Conservation (phyloP, 805 yeast genomes). For the Candida bentonensis region DNA sequence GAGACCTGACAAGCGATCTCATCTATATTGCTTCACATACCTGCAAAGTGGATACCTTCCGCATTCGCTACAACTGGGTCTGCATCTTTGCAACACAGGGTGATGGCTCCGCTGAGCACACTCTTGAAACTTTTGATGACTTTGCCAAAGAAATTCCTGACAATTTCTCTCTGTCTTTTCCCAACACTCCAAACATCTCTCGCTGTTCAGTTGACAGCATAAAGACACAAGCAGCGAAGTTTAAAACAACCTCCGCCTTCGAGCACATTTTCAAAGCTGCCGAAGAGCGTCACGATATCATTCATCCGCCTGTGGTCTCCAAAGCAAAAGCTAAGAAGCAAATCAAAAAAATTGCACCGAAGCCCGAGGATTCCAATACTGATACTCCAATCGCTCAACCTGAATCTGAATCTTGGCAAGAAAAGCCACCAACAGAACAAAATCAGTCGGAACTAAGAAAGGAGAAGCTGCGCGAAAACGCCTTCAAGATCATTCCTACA, state of each 20-base stretch:
- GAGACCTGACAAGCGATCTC: constrained; percentile 8
- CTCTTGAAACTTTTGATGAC: constrained; percentile 14
- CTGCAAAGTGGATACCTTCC: background rate
- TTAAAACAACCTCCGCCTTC: constrained; percentile 55
- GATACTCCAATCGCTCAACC: background rate
- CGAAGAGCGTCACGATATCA: constrained; percentile 7
- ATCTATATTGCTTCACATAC: constrained; percentile 2
- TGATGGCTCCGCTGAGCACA: constrained; percentile 23
- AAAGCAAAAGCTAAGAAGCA: constrained; percentile 24
- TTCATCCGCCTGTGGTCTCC: constrained; percentile 10
- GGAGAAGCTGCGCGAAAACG: background rate
- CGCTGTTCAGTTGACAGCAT: constrained; percentile 36
- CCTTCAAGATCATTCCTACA: background rate
- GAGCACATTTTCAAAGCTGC: constrained; percentile 30
- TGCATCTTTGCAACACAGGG: constrained; percentile 31
- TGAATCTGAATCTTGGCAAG: background rate
- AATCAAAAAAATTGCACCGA: constrained; percentile 4
- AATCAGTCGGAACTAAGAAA: background rate
- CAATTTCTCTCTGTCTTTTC: constrained; percentile 27
- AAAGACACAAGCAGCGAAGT: constrained; percentile 50
- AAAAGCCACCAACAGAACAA: background rate
- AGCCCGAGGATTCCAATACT: constrained; percentile 3
- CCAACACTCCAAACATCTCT: constrained; percentile 50
- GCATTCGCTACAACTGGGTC: constrained; percentile 35
- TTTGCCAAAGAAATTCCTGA: constrained; percentile 8